phyloP scores from a whole-genome alignment of 2,329 filamentous ascomycete genomes.

The Pseudogymnoascus sp. region DNA sequence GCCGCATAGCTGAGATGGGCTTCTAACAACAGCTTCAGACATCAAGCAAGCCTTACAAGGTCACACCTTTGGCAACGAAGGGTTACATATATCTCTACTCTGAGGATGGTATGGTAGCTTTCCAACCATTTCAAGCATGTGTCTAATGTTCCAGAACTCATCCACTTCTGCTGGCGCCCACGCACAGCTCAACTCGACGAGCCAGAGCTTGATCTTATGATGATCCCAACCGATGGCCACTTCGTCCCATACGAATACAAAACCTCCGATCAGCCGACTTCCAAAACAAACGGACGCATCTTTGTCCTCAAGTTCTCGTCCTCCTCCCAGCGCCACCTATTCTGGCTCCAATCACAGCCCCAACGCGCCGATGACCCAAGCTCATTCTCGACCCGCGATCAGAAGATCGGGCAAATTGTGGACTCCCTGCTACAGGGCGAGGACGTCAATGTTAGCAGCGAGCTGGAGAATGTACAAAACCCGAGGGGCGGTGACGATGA shows the following conservation, averaged over 20 bases:
- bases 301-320: constrained; percentile 91
- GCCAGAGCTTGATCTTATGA: constrained; percentile 82
- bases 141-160: constrained; percentile 54
- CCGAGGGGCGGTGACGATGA: constrained; percentile 53
- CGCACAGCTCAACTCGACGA: constrained; percentile 63
- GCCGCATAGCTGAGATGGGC: neutral
- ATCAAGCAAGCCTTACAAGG: constrained; percentile 57
- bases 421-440: constrained; percentile 81
- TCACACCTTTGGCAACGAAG: constrained; percentile 64
- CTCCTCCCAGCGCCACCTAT: constrained; percentile 83
- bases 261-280: constrained; percentile 47
- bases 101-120: constrained; percentile 64
- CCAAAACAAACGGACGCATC: constrained; percentile 78
- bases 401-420: constrained; percentile 82
- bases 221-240: constrained; percentile 83
- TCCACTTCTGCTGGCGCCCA: constrained; percentile 96
- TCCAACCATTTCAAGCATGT: neutral
- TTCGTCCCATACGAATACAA: constrained; percentile 81
- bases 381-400: constrained; percentile 79
- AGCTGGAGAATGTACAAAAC: constrained; percentile 59
- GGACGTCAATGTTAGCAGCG: constrained; percentile 70
- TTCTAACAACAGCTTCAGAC: constrained; percentile 32
- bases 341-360: constrained; percentile 92
- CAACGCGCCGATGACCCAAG: constrained; percentile 65
- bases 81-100: constrained; percentile 90